Evolutionary conservation across 192 early-diverging fungal genomes (phyloP).

Genomic region (Geranomyces variabilis): DNA sequence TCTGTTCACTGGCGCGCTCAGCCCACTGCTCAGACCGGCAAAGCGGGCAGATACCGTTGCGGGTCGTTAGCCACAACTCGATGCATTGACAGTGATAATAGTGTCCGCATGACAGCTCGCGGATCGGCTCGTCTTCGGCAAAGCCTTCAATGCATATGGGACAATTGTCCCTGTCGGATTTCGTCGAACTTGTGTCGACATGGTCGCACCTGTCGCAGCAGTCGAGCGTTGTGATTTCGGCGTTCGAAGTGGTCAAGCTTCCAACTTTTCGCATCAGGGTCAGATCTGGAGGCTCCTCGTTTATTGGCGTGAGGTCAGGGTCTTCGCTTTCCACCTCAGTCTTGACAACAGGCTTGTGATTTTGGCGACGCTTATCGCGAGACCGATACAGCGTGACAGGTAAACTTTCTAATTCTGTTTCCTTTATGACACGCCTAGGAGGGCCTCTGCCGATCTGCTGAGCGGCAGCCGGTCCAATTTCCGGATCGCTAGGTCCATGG

Average conservation of each 20-base stretch:
- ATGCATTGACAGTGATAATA: constrained; percentile 31
- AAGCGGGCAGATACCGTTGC: constrained; percentile 28
- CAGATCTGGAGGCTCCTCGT: background rate
- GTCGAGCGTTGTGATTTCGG: too few relatives aligned
- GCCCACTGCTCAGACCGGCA: constrained; percentile 14
- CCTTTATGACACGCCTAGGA: background rate
- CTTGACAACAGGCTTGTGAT: background rate
- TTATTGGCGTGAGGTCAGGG: background rate
- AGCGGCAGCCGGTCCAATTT: background rate
- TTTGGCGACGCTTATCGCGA: background rate
- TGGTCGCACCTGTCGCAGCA: too few relatives aligned
- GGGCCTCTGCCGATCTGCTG: background rate
- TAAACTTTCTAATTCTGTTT: background rate
- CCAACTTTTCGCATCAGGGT: too few relatives aligned
- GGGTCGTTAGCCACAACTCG: constrained; percentile 25
- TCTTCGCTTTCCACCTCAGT: background rate
- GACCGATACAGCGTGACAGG: background rate
- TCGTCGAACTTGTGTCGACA: too few relatives aligned
- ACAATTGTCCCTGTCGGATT: constrained; percentile 29
- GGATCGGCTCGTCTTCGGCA: constrained; percentile 24
- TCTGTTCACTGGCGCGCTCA: background rate
- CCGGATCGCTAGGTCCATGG: background rate
- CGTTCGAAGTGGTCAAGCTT: background rate
- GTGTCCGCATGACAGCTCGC: constrained; percentile 31
- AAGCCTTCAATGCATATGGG: constrained; percentile 31